Evolutionary conservation across 768 basidiomycete genomes (phyloP).

Genomic region (Tephrocybe sp.): DNA sequence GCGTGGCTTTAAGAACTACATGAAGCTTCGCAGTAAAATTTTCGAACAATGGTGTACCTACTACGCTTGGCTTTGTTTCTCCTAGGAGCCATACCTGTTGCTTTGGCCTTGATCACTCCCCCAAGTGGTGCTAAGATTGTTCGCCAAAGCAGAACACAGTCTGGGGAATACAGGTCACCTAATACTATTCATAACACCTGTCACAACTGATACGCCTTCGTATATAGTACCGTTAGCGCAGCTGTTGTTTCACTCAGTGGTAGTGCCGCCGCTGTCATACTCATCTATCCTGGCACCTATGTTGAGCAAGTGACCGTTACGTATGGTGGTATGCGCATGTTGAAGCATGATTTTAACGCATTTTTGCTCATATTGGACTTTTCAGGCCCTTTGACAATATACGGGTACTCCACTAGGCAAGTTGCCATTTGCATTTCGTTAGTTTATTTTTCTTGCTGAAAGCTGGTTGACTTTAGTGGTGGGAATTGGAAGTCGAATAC

Average conservation of each 20-base stretch:
- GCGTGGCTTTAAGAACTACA: too few relatives aligned
- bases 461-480: slow-evolving; percentile 11
- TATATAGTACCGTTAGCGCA: slow-evolving; percentile 19
- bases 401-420: slow-evolving; percentile 24
- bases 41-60: neutral
- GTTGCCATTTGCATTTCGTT: neutral
- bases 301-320: slow-evolving; percentile 26
- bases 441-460: neutral
- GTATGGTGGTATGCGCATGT: slow-evolving; percentile 6
- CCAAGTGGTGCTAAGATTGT: slow-evolving; percentile 28
- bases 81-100: slow-evolving; percentile 13
- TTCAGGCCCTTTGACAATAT: slow-evolving; percentile 20
- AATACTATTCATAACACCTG: neutral
- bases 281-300: slow-evolving; percentile 27
- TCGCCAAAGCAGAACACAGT: slow-evolving; percentile 21
- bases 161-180: slow-evolving; percentile 24
- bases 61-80: slow-evolving; percentile 14
- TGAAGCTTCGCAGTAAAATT: neutral
- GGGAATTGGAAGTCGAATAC: slow-evolving; percentile 23
- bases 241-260: slow-evolving; percentile 25
- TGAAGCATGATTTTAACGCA: neutral
- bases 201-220: neutral
- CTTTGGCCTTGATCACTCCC: slow-evolving; percentile 17
- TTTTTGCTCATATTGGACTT: neutral
- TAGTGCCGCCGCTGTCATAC: slow-evolving; percentile 17